A percentile compares a stretch with the other conserved stretches of the same genome.
These are phyloP conservation scores for Teratosphaeria pseudoeucalypti DNA, from an alignment of 2,329 filamentous ascomycete species.

Conservation along the genomic window DNA sequence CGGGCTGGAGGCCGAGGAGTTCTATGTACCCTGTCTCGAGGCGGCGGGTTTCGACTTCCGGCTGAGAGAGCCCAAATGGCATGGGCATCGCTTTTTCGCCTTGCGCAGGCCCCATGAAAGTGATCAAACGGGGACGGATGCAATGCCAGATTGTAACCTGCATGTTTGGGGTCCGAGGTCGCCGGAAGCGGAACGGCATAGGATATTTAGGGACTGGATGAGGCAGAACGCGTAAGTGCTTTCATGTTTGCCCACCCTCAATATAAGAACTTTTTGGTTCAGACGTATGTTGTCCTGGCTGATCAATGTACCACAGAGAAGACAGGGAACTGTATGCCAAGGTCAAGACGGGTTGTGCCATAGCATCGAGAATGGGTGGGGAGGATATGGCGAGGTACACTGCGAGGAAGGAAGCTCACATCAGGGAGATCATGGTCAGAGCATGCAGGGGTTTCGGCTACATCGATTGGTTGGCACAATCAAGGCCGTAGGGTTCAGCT, in stretches of 20 bases:
- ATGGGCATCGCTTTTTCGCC: conserved; percentile 40
- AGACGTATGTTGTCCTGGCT: not conserved
- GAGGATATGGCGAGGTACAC: conserved; percentile 33
- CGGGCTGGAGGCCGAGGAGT: not conserved
- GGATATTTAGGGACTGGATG: conserved; percentile 39
- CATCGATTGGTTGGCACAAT: not conserved
- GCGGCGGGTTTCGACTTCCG: conserved; percentile 37
- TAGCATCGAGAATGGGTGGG: conserved; percentile 19
- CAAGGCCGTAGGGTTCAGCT: not conserved
- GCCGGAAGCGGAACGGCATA: conserved; percentile 34
- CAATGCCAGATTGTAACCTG: conserved; percentile 28
- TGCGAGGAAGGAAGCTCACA: conserved; percentile 31
- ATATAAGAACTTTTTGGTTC: not conserved
- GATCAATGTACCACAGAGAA: conserved; percentile 9
- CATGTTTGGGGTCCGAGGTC: conserved; percentile 39
- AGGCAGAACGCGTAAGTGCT: not conserved
- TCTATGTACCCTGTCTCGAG: conserved; percentile 37
- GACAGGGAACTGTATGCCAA: conserved; percentile 33
- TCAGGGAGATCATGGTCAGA: conserved; percentile 30
- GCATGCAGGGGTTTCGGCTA: conserved; percentile 18
- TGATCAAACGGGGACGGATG: conserved; percentile 16
- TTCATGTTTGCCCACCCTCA: not conserved
- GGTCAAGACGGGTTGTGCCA: conserved; percentile 30
- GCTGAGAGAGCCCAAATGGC: conserved; percentile 37
- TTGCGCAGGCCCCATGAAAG: not conserved